Evolutionary conservation across 2,329 filamentous ascomycete genomes (phyloP), one percentile per base, ranked within the genome.

Genomic region (Paramyrothecium sp.): DNA sequence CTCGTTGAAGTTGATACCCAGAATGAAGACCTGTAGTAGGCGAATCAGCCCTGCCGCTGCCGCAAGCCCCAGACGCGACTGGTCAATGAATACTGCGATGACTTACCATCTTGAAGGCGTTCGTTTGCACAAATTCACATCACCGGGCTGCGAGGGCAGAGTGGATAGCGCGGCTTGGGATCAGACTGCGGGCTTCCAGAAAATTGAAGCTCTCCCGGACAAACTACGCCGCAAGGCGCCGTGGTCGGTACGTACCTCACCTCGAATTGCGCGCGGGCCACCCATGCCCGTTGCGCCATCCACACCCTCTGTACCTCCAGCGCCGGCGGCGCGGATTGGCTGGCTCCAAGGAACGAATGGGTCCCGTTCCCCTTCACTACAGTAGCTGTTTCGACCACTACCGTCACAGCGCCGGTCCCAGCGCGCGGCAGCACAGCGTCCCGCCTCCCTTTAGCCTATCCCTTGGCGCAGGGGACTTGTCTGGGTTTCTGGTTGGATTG

Each of bases 1-100:
- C 78, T 97, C 93, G 66, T 85, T 79, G 80, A 98, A 97, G 79
- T 90, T 93, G 79, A 91, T 81, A 68, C 91, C 91, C 70, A 94
- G 82, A 69, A 98, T 88, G 80, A 95, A 91, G 69, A 93, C 89
- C 91, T 92, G 2, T 30, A 21, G 23, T 38, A 17, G 16, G 30
- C 20, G 10, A 23, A 50, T 58, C 16, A 44, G 38, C n/a, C 13
- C 38, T 16, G 38, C 38, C n/a, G 38, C 13, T 7, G 5, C 13
- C n/a, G 38, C 16, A 38, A 16, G n/a, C n/a, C 3, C 21, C 17
- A 1, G 3, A 23, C 1, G 10, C 11, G 7, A 26, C 12, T 20
- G 19, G 16, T 23, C 7, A 17, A 23, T 11, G 21, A 23, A n/a
- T 20, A n/a, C 58, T 54, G 55, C 26, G 20, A 16, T 47, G 50